These are phyloP conservation scores for Tolypocladium ovalisporum DNA, from an alignment of 2,329 filamentous ascomycete genomes.

Conservation along the genomic window DNA sequence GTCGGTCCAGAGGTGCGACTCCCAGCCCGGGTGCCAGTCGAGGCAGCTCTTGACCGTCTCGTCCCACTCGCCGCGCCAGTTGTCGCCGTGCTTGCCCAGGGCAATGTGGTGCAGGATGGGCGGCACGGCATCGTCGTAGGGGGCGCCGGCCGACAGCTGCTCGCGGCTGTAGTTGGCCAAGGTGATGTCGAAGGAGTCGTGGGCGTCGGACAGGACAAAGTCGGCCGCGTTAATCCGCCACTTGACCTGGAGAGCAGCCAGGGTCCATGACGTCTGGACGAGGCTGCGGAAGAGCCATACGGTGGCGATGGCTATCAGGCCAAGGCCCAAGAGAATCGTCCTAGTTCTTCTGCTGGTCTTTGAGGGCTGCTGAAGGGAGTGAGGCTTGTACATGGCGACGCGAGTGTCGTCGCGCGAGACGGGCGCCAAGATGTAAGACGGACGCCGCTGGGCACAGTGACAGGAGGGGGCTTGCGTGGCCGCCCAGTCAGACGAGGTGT, in stretches of 20 bases:
- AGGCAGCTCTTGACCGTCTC: slow-evolving; percentile 20
- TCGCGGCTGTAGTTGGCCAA: slow-evolving; percentile 19
- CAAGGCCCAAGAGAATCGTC: slow-evolving; percentile 1
- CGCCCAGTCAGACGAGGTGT: not conserved
- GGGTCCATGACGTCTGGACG: slow-evolving; percentile 14
- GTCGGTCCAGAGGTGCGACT: slow-evolving; percentile 13
- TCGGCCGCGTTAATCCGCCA: slow-evolving; percentile 11
- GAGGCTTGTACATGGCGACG: not conserved
- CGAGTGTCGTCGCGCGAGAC: not conserved
- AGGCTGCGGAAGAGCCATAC: slow-evolving; percentile 5
- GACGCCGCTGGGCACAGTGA: not conserved
- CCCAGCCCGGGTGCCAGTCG: slow-evolving; percentile 21
- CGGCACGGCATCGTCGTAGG: slow-evolving; percentile 19
- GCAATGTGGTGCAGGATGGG: slow-evolving; percentile 24
- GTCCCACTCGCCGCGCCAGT: slow-evolving; percentile 14
- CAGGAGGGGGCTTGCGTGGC: not conserved
- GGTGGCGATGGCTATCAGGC: slow-evolving; percentile 1
- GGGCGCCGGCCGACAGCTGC: slow-evolving; percentile 16
- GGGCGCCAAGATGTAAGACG: not conserved
- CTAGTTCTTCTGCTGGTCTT: not conserved
- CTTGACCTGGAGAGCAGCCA: slow-evolving; percentile 13
- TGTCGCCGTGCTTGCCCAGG: slow-evolving; percentile 12
- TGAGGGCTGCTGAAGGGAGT: not conserved
- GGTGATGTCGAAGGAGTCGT: slow-evolving; percentile 18
- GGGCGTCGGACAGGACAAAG: slow-evolving; percentile 15